A percentile compares a stretch with the other conserved stretches of the same genome.
Evolutionary conservation across 2,329 filamentous ascomycete genomes (phyloP).

Genomic region (Cadophora sp.): DNA sequence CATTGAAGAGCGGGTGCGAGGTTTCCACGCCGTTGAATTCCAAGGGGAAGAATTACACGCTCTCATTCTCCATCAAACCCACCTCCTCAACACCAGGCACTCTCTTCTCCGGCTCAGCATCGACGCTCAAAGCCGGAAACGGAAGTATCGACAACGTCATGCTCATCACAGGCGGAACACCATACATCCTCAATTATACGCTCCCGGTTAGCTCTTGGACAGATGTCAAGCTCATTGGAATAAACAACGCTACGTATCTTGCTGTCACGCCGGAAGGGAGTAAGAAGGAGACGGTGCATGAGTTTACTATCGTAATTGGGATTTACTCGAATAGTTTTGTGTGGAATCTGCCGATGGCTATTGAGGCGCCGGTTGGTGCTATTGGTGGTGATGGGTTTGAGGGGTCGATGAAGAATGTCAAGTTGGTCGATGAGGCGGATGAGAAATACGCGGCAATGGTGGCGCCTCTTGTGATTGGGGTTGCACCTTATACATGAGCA

Average conservation of each 20-base stretch:
- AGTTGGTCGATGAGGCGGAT: constrained; percentile 30
- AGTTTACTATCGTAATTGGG: constrained; percentile 35
- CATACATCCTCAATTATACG: constrained; percentile 50
- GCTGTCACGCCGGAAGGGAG: constrained; percentile 26
- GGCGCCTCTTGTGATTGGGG: constrained; percentile 25
- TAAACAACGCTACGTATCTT: constrained; percentile 47
- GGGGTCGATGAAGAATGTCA: constrained; percentile 33
- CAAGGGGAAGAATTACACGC: constrained; percentile 63
- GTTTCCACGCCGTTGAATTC: constrained; percentile 55
- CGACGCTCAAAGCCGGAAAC: constrained; percentile 47
- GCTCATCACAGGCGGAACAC: constrained; percentile 47
- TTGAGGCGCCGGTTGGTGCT: constrained; percentile 34
- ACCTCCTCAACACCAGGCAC: constrained; percentile 46
- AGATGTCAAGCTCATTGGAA: constrained; percentile 45
- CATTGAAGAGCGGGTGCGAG: constrained; percentile 48
- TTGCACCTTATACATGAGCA: constrained; percentile 24
- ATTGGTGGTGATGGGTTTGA: constrained; percentile 35
- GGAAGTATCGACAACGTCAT: constrained; percentile 47
- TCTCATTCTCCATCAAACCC: constrained; percentile 53
- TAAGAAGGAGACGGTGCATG: constrained; percentile 24
- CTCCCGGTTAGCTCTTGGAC: constrained; percentile 48
- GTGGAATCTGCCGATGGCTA: constrained; percentile 35
- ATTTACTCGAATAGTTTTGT: constrained; percentile 31
- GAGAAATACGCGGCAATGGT: constrained; percentile 28
- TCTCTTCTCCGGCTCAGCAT: constrained; percentile 52